These are phyloP conservation scores for Acacia confusa DNA, from an alignment of 306 rosid species.

Conservation along the genomic window DNA sequence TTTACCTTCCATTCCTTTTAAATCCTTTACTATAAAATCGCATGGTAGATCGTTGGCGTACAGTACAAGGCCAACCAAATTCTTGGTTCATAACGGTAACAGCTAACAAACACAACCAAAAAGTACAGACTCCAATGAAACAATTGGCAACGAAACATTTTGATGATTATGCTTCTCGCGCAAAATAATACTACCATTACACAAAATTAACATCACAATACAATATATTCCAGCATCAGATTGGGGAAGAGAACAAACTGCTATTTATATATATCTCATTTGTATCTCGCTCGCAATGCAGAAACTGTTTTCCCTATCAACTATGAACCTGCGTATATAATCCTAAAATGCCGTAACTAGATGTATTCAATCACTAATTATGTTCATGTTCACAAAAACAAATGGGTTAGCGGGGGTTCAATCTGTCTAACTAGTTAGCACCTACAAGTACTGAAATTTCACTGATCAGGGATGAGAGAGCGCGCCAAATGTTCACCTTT, in stretches of 20 bases:
- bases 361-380: conserved; percentile 25
- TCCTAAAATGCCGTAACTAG: conserved; percentile 9
- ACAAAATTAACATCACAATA: conserved; percentile 7
- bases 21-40: neutral
- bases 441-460: neutral
- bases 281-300: neutral
- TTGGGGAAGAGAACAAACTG: neutral
- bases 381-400: conserved; percentile 51
- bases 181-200: neutral
- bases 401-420: conserved; percentile 45
- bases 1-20: neutral
- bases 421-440: neutral
- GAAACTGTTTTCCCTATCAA: conserved; percentile 13
- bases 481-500: conserved; percentile 42
- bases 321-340: neutral
- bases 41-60: neutral
- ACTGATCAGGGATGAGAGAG: neutral
- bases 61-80: conserved; percentile 20
- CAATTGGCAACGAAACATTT: neutral
- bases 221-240: neutral
- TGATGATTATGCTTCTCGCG: neutral
- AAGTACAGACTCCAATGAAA: neutral
- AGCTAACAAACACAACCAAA: neutral
- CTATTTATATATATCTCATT: neutral
- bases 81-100: neutral